Evolutionary conservation across 75 land plant species (phyloP), one percentile per base, ranked within the genome.

Genomic region (Adiantum capillusveneris): DNA sequence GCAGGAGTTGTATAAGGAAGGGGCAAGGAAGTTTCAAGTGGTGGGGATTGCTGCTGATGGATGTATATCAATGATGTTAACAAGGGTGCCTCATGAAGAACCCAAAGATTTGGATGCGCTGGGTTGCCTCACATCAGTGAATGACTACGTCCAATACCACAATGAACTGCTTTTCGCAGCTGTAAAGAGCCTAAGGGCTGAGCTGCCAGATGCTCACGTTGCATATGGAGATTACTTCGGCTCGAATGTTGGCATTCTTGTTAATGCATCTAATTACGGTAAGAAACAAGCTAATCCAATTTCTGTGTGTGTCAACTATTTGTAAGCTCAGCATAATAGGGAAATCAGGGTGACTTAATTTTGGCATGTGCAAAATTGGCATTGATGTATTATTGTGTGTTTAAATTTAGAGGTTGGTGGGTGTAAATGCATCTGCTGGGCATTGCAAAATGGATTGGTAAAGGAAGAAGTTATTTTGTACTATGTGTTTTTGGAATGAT

Each of bases 31-130:
- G 13, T 44, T 70, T 20, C 42, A 64, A 52, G 43, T 70, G 54
- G 73, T 70, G 53, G 65, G 65, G 26, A 58, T 70, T 13, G 59
- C 67, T 16, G 68, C 73, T 18, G 49, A 56, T 21, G 73, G 73
- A 11, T 70, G 73, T 60, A 48, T 53, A 34, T 58, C 73, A 30
- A 57, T 30, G n/a, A 34, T 56, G 0, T 60, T 70, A 24, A 70
- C 67, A 21, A 31, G 63, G 9, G 28, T 44, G 24, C 37, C 56
- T 13, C 44, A 34, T 19, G 11, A 39, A 0, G 37, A 34, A 5
- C 25, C 57, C 1, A 21, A 62, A 21, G 31, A 2, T 28, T 54
- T 60, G 20, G 71, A 69, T 64, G 20, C 25, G 19, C 44, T 54
- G 25, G 71, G 71, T 22, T 69, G 71, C 46, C 19, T 69, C 42